A percentile compares a stretch with the other conserved stretches of the same genome.
These are phyloP conservation scores for Halenospora varia DNA, from an alignment of 495 filamentous ascomycete genomes.

Conservation along the genomic window DNA sequence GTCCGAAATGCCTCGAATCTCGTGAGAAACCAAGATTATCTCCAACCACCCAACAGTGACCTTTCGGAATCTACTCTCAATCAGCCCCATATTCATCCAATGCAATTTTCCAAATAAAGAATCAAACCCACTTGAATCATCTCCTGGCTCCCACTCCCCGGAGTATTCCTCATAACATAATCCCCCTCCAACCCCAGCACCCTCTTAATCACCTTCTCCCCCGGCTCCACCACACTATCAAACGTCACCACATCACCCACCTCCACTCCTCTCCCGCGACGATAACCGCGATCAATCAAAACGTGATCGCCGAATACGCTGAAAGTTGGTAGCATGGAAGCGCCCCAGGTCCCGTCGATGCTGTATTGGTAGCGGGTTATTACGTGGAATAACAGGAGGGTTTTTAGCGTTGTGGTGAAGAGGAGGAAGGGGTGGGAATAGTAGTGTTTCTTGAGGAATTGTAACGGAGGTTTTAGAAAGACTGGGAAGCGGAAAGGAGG, in stretches of 20 bases:
- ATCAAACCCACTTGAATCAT: constrained; percentile 75
- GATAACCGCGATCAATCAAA: constrained; percentile 59
- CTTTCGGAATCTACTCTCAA: constrained; percentile 71
- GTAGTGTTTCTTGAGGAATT: too few species aligned
- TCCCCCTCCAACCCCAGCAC: constrained; percentile 86
- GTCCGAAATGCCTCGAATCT: constrained; percentile 83
- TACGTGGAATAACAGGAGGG: constrained; percentile 51
- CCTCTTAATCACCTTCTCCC: constrained; percentile 68
- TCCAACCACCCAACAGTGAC: constrained; percentile 84
- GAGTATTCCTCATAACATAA: constrained; percentile 73
- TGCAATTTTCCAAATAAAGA: too few species aligned
- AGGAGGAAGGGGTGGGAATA: constrained; percentile 17
- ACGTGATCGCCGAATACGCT: constrained; percentile 59
- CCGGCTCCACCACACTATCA: constrained; percentile 62
- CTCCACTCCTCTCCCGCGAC: constrained; percentile 60
- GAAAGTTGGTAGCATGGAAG: constrained; percentile 81
- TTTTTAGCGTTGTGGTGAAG: constrained; percentile 33
- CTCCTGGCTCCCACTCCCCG: constrained; percentile 38
- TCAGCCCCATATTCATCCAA: too few species aligned
- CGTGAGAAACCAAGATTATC: constrained; percentile 81
- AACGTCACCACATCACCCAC: constrained; percentile 84
- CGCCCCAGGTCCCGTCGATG: constrained; percentile 53
- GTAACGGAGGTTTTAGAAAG: too few species aligned
- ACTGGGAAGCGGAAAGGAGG: too few species aligned
- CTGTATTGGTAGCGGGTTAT: constrained; percentile 49